A percentile compares a stretch with the other conserved stretches of the same genome.
Evolutionary conservation across 257 asterid genomes (phyloP).

Genomic region (Fraxinus quadrangulata): DNA sequence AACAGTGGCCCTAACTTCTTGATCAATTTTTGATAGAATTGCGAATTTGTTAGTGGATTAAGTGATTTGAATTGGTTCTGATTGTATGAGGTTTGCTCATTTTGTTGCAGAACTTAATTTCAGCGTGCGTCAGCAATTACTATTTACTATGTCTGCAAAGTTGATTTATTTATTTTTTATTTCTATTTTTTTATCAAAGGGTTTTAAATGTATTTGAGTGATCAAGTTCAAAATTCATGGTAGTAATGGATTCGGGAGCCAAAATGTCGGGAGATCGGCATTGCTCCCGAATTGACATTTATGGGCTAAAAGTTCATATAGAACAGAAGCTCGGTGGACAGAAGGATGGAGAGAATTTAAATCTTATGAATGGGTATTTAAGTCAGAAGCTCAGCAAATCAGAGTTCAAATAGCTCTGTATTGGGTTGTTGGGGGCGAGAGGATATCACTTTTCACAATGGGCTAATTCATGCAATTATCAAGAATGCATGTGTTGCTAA

Average conservation of each 20-base stretch:
- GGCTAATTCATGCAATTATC: constrained; percentile 50
- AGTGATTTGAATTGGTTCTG: constrained; percentile 25
- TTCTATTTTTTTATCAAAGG: constrained; percentile 4
- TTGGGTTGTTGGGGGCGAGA: constrained; percentile 56
- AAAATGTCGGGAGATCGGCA: constrained; percentile 52
- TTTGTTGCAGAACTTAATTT: constrained; percentile 1
- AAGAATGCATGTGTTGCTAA: constrained; percentile 50
- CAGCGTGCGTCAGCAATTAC: not conserved
- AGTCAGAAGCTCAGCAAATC: constrained; percentile 45
- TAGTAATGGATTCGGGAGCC: constrained; percentile 35
- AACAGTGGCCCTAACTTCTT: constrained; percentile 13
- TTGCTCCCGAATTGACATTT: constrained; percentile 50
- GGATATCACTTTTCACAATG: constrained; percentile 59
- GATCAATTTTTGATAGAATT: constrained; percentile 3
- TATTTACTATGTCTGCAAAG: not conserved
- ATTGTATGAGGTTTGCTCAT: constrained; percentile 31
- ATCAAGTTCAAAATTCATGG: not conserved
- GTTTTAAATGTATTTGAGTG: constrained; percentile 6
- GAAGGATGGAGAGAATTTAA: constrained; percentile 50
- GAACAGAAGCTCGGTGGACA: constrained; percentile 58
- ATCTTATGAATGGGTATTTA: constrained; percentile 45
- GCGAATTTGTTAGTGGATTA: constrained; percentile 8
- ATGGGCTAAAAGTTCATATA: constrained; percentile 50
- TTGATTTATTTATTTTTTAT: not conserved
- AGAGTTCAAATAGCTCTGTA: constrained; percentile 59